Evolutionary conservation across 495 filamentous ascomycete species (phyloP), one percentile per base, ranked within the genome.

Genomic region (Aspergillus taichungensis): DNA sequence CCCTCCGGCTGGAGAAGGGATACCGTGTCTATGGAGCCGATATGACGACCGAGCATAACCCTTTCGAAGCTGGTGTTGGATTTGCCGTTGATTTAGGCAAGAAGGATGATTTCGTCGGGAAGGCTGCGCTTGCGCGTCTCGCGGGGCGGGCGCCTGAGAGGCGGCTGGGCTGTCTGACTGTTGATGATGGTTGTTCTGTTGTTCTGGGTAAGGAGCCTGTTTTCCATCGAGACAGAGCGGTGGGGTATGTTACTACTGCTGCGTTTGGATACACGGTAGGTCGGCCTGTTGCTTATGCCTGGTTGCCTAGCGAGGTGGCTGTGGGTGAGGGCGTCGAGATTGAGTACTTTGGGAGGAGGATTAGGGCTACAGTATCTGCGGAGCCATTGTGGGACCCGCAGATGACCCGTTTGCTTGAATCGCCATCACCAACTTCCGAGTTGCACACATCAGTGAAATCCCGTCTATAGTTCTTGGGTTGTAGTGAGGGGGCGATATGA

Each of bases 181-280:
- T 75, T 37, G 56, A 70, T 36, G 73, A 76, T 46, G 64, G 69
- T 3, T 50, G 49, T 6, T 74, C 71, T 1, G 51, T 74, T 42
- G 57, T 75, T 29, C 53, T 76, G 3, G 72, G 72, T 3, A 76
- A 75, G 46, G 73, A 76, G 49, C 73, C 73, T 1, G 68, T 76
- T 3, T 74, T 61, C 44, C 33, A 54, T 9, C 54, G 61, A 4
- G 61, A 56, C 14, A 53, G 62, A 38, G 37, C 64, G 1, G 62
- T 56, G 14, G 73, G 73, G 0, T 76, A 76, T 49, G 61, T 76
- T 31, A 75, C 69, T 3, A 75, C 54, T 12, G 63, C 68, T 7
- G 71, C 63, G 2, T 76, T 74, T 52, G 69, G 65, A 3, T 74
- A 65, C 45, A 71, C 67, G 0, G 49, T 74, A 33, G 35, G 69